Percentiles rank a stretch among this genome's conserved stretches.
Evolutionary conservation across 768 basidiomycete genomes (phyloP).

Genomic region (Hypholoma fasciculare): DNA sequence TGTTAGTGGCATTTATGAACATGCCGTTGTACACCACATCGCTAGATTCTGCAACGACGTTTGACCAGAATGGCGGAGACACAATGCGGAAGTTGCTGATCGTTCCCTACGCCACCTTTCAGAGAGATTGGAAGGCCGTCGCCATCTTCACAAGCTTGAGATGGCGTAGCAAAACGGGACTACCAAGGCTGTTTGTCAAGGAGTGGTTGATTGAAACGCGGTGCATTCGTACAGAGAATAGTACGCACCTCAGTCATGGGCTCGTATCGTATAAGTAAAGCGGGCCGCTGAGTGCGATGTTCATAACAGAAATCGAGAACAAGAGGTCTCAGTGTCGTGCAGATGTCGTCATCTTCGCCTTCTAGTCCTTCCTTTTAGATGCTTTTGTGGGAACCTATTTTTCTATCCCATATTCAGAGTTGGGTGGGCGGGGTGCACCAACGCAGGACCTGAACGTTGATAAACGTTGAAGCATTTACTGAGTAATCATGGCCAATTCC

Average conservation of each 20-base stretch:
- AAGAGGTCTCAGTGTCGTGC: no score
- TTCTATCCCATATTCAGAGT: no score
- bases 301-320: no score
- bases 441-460: no score
- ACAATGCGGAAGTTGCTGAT: constrained; percentile 52
- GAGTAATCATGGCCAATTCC: no score
- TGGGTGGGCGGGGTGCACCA: no score
- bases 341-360: no score
- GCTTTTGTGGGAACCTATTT: no score
- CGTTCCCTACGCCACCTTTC: constrained; percentile 39
- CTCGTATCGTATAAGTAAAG: background rate
- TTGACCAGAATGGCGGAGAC: constrained; percentile 62
- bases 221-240: background rate
- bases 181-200: constrained; percentile 45
- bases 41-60: constrained; percentile 49
- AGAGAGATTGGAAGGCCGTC: constrained; percentile 59
- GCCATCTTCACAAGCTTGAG: constrained; percentile 47
- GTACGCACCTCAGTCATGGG: constrained; percentile 22
- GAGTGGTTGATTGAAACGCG: background rate
- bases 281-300: background rate
- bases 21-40: constrained; percentile 57
- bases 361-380: no score
- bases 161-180: constrained; percentile 45
- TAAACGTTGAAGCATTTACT: no score
- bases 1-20: constrained; percentile 57